phyloP scores from a whole-genome alignment of 768 basidiomycete genomes.

The Pleurotus giganteus region DNA sequence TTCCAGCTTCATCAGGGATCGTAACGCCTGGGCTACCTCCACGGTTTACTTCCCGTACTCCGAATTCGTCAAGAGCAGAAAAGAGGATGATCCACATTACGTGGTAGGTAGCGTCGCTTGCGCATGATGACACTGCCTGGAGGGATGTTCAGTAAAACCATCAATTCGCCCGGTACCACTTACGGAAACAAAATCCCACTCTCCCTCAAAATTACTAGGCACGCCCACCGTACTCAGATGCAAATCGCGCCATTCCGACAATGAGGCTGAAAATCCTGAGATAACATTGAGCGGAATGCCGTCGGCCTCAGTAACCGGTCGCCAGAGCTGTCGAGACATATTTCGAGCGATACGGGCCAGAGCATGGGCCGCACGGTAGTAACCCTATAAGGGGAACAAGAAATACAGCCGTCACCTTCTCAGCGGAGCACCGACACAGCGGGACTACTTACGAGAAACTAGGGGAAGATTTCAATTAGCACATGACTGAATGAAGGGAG shows the following conservation, averaged over 20 bases:
- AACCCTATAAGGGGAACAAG: slow-evolving; percentile 50
- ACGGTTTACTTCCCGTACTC: slow-evolving; percentile 70
- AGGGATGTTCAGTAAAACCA: slow-evolving; percentile 8
- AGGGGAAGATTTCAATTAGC: slow-evolving; percentile 13
- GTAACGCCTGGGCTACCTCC: slow-evolving; percentile 30
- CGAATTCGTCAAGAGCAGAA: slow-evolving; percentile 81
- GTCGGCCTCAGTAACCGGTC: slow-evolving; percentile 69
- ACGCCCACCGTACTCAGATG: slow-evolving; percentile 81
- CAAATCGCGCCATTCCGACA: slow-evolving; percentile 72
- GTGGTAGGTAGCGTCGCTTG: slow-evolving; percentile 88
- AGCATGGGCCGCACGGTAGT: slow-evolving; percentile 80
- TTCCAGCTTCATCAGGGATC: slow-evolving; percentile 41
- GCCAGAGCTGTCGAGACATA: slow-evolving; percentile 81
- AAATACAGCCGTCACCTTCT: slow-evolving; percentile 1
- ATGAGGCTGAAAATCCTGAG: slow-evolving; percentile 48
- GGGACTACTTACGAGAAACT: slow-evolving; percentile 64
- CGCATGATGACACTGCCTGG: slow-evolving; percentile 57
- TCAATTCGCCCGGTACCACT: slow-evolving; percentile 8
- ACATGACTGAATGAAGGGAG: slow-evolving; percentile 10
- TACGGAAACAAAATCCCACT: slow-evolving; percentile 83
- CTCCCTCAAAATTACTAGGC: slow-evolving; percentile 76
- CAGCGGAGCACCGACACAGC: neutral
- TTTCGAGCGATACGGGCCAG: slow-evolving; percentile 81
- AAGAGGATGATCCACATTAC: slow-evolving; percentile 88
- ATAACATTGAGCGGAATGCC: slow-evolving; percentile 76